Conservation (phyloP, 2,329 filamentous ascomycete species). For the Phoma sp. region DNA sequence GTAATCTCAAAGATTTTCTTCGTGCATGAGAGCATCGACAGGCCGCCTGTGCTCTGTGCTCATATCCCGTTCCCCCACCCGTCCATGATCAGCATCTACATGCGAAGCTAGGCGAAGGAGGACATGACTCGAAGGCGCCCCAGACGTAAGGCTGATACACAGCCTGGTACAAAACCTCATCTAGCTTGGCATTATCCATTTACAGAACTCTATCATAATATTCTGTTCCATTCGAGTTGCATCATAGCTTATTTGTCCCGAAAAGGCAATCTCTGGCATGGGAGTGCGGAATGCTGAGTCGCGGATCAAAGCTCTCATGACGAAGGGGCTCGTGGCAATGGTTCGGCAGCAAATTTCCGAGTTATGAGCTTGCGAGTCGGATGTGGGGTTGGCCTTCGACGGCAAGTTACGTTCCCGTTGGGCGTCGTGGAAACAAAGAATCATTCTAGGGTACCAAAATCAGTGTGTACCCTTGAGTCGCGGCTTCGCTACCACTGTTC, state of each 20-base stretch:
- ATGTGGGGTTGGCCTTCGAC: background rate
- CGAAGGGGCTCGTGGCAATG: background rate
- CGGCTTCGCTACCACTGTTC: constrained; percentile 4
- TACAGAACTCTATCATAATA: background rate
- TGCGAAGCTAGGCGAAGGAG: constrained; percentile 2
- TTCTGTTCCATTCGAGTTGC: background rate
- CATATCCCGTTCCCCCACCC: constrained; percentile 6
- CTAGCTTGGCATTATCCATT: background rate
- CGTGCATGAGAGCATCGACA: background rate
- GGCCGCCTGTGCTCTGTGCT: constrained; percentile 1
- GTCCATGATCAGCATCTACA: constrained; percentile 5
- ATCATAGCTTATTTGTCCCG: background rate
- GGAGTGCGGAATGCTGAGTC: background rate
- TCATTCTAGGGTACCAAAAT: constrained; percentile 13
- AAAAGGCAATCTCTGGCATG: background rate
- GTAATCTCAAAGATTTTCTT: constrained; percentile 1
- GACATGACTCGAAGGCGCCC: constrained; percentile 7
- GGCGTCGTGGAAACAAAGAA: constrained; percentile 5
- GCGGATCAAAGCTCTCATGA: background rate
- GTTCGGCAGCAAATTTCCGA: background rate
- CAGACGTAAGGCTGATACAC: constrained; percentile 11
- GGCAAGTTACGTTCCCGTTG: constrained; percentile 8
- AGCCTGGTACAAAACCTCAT: background rate
- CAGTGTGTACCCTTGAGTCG: background rate
- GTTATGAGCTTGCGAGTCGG: background rate